Evolutionary conservation across 2,329 filamentous ascomycete species (phyloP).

Genomic region (Chaetomium strumarium): DNA sequence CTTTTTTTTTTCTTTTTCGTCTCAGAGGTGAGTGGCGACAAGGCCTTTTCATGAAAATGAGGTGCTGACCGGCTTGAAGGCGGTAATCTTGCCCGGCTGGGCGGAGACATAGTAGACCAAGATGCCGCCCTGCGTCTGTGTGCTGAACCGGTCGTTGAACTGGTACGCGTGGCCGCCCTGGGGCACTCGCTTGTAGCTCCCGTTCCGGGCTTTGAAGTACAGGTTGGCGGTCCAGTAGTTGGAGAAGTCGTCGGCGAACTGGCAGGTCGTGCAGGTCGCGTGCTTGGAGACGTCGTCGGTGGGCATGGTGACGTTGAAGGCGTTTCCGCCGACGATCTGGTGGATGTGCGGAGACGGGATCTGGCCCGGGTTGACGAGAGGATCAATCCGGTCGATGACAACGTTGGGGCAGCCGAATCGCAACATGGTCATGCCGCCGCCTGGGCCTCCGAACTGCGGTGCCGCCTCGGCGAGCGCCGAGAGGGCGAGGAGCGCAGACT

Average conservation of each 20-base stretch:
- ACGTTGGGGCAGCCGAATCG: slow-evolving; percentile 40
- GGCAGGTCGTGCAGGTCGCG: slow-evolving; percentile 39
- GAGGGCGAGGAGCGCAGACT: slow-evolving; percentile 25
- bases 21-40: too few relatives aligned
- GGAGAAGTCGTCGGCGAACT: slow-evolving; percentile 32
- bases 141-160: slow-evolving; percentile 38
- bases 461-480: slow-evolving; percentile 28
- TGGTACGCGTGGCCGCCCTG: slow-evolving; percentile 40
- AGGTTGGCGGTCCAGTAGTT: slow-evolving; percentile 34
- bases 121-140: slow-evolving; percentile 37
- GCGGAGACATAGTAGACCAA: slow-evolving; percentile 42
- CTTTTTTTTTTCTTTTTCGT: too few relatives aligned
- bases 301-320: slow-evolving; percentile 40
- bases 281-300: slow-evolving; percentile 29
- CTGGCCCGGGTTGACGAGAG: slow-evolving; percentile 36
- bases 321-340: slow-evolving; percentile 48
- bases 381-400: slow-evolving; percentile 39
- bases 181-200: slow-evolving; percentile 33
- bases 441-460: slow-evolving; percentile 23
- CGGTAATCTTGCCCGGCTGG: slow-evolving; percentile 38
- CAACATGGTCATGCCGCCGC: slow-evolving; percentile 23
- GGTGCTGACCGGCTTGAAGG: slow-evolving; percentile 41
- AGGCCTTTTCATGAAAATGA: slow-evolving; percentile 5
- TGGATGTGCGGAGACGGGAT: slow-evolving; percentile 51
- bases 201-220: slow-evolving; percentile 33